Base-by-base conservation (phyloP, 2,329 filamentous ascomycete species). In the Chaetomium sp. region DNA sequence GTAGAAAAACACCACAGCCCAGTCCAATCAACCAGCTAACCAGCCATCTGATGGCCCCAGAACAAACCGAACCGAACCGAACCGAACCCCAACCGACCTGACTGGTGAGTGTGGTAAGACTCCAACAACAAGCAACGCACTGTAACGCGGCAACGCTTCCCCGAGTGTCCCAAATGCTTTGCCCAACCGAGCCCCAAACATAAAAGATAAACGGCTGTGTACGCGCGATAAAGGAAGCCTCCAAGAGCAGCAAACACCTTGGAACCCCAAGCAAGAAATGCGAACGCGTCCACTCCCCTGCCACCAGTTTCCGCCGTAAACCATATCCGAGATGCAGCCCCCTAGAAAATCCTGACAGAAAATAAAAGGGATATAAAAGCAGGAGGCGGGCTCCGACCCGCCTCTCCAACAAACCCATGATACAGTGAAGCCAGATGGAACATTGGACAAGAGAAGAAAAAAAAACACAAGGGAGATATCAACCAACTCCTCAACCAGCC, bases 401-500 rank as follows among this genome's bases (percentile, higher is more conserved):
- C 57, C 54, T 55, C 52, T 27, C 19, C 53, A 56, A 12, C 49
- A 41, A 57, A 55, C 53, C 60, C 60, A 63, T 59, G 57, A 58
- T 62, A 64, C 61, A 68, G 57, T 56, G 61, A 65, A 66, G 58
- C 53, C 57, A 62, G 61, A 47, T 47, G 32, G 49, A 37, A 52
- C 12, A 52, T 32, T 38, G 47, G 14, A 54, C 44, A 42, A 10
- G 10, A 42, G 38, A 48, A 55, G 57, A 19, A 49, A 61, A 60
- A 50, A 48, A 55, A 58, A 19, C 47, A 61, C 59, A 50, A 32
- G 53, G 53, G 54, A 59, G 49, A 59, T 47, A 59, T 55, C 46
- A 65, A 69, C 69, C 68, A 72, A 72, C 71, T 70, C 70, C 71
- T 61, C 59, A 66, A 59, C 67, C 63, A 52, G 46, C 58, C 53